phyloP scores from a whole-genome alignment of 2,329 filamentous ascomycete genomes.

The Colletotrichum lini region DNA sequence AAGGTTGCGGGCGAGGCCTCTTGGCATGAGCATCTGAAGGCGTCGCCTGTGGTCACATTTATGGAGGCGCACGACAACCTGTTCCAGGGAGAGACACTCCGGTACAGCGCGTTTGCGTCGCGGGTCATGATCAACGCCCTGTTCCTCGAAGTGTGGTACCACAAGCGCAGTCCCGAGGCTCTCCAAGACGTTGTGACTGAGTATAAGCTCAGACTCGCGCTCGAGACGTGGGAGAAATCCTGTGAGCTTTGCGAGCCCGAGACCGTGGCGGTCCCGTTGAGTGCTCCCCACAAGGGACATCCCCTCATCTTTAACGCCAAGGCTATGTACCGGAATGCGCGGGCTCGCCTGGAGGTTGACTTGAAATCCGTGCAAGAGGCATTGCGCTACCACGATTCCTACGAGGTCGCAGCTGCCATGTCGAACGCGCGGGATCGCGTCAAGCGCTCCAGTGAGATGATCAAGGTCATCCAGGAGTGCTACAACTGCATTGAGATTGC shows the following conservation, averaged over 20 bases:
- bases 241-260: constrained; percentile 94
- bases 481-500: constrained; percentile 98
- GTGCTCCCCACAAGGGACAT: constrained; percentile 95
- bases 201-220: constrained; percentile 94
- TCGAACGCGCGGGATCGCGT: constrained; percentile 93
- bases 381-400: constrained; percentile 95
- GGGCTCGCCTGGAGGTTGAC: constrained; percentile 92
- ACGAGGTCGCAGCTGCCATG: constrained; percentile 97
- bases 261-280: constrained; percentile 87
- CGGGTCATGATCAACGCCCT: constrained; percentile 99
- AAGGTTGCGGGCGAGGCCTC: constrained; percentile 81
- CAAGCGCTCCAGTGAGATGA: constrained; percentile 96
- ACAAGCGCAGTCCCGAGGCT: constrained; percentile 98
- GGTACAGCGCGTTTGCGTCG: constrained; percentile 96
- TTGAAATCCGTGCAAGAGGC: constrained; percentile 97
- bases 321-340: constrained; percentile 95
- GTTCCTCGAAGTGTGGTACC: constrained; percentile 98
- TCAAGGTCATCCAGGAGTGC: constrained; percentile 98
- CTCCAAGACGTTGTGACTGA: constrained; percentile 97
- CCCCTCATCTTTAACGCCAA: constrained; percentile 98
- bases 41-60: constrained; percentile 84
- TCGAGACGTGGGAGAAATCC: constrained; percentile 99
- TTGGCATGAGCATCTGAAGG: constrained; percentile 86
- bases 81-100: constrained; percentile 91
- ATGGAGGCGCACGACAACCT: constrained; percentile 95